Conservation (phyloP, 2,329 filamentous ascomycete genomes). For the Fusarium agapanthi region DNA sequence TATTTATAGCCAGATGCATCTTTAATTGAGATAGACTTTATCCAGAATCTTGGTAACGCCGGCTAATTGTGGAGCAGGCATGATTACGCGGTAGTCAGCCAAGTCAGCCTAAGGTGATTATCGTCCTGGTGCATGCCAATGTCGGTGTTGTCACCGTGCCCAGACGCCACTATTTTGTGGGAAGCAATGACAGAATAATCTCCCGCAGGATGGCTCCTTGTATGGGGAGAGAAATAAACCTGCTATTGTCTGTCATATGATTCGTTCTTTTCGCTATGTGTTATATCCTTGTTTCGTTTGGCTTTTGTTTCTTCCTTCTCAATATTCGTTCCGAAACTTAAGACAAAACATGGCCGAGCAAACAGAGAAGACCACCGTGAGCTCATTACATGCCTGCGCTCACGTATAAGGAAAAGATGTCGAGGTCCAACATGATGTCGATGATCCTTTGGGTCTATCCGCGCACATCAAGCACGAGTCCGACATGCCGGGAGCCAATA, state of each 20-base stretch:
- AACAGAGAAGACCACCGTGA: slow-evolving; percentile 56
- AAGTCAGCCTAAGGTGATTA: not conserved
- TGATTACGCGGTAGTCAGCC: not conserved
- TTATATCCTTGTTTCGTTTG: not conserved
- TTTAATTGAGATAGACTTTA: not conserved
- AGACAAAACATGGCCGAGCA: slow-evolving; percentile 39
- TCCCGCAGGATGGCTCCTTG: not conserved
- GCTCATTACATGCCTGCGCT: slow-evolving; percentile 71
- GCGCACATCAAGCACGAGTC: not conserved
- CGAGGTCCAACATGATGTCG: not conserved
- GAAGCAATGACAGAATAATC: not conserved
- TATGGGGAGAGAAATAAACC: not conserved
- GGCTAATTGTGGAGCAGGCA: not conserved
- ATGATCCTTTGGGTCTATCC: not conserved
- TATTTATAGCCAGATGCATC: not conserved
- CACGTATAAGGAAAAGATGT: not conserved
- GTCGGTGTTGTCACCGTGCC: not conserved
- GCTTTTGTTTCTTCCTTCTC: not conserved
- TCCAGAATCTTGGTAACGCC: not conserved
- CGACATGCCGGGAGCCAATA: slow-evolving; percentile 76
- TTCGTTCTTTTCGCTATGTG: not conserved
- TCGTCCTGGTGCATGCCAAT: not conserved
- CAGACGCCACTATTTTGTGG: not conserved
- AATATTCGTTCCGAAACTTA: not conserved
- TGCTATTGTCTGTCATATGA: not conserved